These are phyloP conservation scores for Davidsoniella eucalypti DNA, from an alignment of 2,329 filamentous ascomycete species.

Conservation along the genomic window DNA sequence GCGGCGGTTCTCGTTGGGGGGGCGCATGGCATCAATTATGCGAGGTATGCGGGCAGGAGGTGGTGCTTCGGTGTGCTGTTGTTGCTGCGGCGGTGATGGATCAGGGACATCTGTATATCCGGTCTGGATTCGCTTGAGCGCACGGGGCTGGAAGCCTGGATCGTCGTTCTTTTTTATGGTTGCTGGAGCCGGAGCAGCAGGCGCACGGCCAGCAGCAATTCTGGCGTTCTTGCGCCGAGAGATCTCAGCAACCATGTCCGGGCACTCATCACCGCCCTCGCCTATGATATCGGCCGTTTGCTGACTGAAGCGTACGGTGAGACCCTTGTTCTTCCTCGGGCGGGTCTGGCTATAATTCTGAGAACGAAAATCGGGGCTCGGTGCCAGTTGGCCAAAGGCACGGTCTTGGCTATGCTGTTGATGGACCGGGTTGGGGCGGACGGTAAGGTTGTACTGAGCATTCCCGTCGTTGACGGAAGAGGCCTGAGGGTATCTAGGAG, in stretches of 20 bases:
- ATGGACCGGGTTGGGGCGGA: constrained; percentile 5
- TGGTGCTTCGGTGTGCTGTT: constrained; percentile 1
- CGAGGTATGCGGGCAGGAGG: not conserved
- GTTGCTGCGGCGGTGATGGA: constrained; percentile 17
- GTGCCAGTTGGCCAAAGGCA: constrained; percentile 22
- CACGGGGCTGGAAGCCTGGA: constrained; percentile 32
- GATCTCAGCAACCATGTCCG: constrained; percentile 55
- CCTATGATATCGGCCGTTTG: constrained; percentile 64
- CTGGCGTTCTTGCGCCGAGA: constrained; percentile 32
- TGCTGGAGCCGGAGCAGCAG: constrained; percentile 8
- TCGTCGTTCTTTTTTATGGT: constrained; percentile 18
- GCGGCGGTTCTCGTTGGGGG: constrained; percentile 35
- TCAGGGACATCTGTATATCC: constrained; percentile 25
- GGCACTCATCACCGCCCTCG: constrained; percentile 76
- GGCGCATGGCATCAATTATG: constrained; percentile 15
- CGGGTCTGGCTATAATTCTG: constrained; percentile 21
- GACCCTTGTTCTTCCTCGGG: constrained; percentile 42
- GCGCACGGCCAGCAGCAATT: constrained; percentile 18
- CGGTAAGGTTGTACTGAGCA: constrained; percentile 4
- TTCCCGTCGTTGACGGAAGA: constrained; percentile 3
- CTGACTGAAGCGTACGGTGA: constrained; percentile 59
- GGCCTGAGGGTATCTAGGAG: constrained; percentile 39
- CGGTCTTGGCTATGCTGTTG: constrained; percentile 25
- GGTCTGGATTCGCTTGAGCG: constrained; percentile 41
- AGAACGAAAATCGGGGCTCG: constrained; percentile 27